phyloP scores from a whole-genome alignment of 345 rosid genomes.

The sweet orange (Citrus sinensis) region DVS_A1.0 CM039165.1:36024001-36024500 shows the following conservation, averaged over 20 bases:
- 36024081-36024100: background rate
- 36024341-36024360: background rate
- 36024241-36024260: conserved; percentile 99
- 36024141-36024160: conserved; percentile 97
- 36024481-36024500: background rate
- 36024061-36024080: background rate
- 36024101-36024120: conserved; percentile 8
- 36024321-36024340: conserved; percentile 45
- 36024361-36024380: background rate
- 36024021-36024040: background rate
- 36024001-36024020: background rate
- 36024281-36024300: conserved; percentile 98
- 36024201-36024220: conserved; percentile 94
- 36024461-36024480: background rate
- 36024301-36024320: conserved; percentile 98
- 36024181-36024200: conserved; percentile 97
- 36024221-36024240: conserved; percentile 97
- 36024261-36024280: conserved; percentile 99
- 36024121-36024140: conserved; percentile 77
- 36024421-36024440: background rate
- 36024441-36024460: conserved; percentile 6
- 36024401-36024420: conserved; percentile 3
- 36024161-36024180: conserved; percentile 97
- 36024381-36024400: background rate
- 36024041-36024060: background rate